These are phyloP conservation scores for Didymellaceae sp. DNA, from an alignment of 2,329 filamentous ascomycete genomes.

Conservation along the genomic window DNA sequence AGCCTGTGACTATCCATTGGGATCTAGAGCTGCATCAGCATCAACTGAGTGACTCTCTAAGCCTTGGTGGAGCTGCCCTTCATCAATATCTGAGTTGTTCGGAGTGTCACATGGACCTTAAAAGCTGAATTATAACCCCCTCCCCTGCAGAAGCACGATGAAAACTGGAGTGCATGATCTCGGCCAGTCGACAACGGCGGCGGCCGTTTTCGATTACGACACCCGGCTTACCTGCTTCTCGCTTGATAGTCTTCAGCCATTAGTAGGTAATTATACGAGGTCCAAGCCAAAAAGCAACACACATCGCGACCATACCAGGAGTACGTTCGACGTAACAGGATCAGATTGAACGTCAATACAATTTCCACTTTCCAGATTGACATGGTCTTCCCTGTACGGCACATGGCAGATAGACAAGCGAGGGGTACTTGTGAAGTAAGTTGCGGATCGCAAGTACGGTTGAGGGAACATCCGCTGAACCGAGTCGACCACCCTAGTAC, in stretches of 20 bases:
- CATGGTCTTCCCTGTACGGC: neutral
- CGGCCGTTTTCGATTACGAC: conserved; percentile 16
- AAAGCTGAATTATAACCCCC: conserved; percentile 7
- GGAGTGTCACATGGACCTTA: conserved; percentile 10
- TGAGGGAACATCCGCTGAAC: conserved; percentile 10
- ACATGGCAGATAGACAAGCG: neutral
- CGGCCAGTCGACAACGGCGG: conserved; percentile 19
- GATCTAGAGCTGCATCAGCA: conserved; percentile 11
- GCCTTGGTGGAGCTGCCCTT: neutral
- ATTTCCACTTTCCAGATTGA: neutral
- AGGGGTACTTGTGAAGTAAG: neutral
- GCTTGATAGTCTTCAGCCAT: conserved; percentile 18
- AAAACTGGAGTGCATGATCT: conserved; percentile 26
- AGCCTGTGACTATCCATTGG: conserved; percentile 3
- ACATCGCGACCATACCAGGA: too few species aligned
- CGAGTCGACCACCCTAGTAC: conserved; percentile 2
- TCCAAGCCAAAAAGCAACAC: neutral
- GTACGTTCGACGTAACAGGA: neutral
- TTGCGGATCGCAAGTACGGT: conserved; percentile 1
- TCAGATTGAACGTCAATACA: neutral
- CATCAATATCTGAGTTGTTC: conserved; percentile 3
- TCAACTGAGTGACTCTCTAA: neutral
- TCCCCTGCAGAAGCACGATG: conserved; percentile 21
- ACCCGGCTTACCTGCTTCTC: conserved; percentile 13
- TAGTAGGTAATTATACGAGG: conserved; percentile 5